These are phyloP conservation scores for Saccharomyces hybrid DNA, from an alignment of 1,139 yeast species.

Conservation along the genomic window DNA sequence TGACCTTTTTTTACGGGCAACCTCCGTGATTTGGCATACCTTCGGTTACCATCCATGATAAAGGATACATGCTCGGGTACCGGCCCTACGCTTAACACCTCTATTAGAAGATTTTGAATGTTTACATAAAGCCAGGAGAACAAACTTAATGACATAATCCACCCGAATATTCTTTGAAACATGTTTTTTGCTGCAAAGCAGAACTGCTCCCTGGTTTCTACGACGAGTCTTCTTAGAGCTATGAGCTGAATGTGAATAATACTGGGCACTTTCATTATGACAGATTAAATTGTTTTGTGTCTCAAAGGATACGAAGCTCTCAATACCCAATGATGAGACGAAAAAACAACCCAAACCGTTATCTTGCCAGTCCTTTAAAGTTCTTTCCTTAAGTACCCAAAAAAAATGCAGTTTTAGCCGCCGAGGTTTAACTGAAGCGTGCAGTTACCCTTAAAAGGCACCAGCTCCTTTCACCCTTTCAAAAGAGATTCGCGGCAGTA, in stretches of 20 bases:
- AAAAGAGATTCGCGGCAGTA: not conserved
- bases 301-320: not conserved
- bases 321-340: too few species aligned
- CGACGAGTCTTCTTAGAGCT: not conserved
- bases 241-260: not conserved
- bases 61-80: constrained; percentile 85
- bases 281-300: not conserved
- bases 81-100: constrained; percentile 60
- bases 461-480: not conserved
- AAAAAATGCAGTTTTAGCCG: not conserved
- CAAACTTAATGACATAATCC: not conserved
- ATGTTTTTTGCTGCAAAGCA: not conserved
- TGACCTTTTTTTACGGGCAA: constrained; percentile 80
- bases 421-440: not conserved
- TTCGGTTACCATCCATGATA: constrained; percentile 94
- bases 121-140: constrained; percentile 3
- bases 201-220: not conserved
- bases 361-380: too few species aligned
- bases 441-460: not conserved
- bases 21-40: constrained; percentile 66
- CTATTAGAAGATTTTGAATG: constrained; percentile 42
- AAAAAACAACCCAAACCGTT: too few species aligned
- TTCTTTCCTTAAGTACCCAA: not conserved
- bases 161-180: not conserved
- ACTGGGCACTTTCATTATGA: not conserved